A percentile compares a stretch with the other conserved stretches of the same genome.
These are phyloP conservation scores for Fusarium veterinarium DNA, from an alignment of 2,329 filamentous ascomycete genomes.

Conservation along the genomic window DNA sequence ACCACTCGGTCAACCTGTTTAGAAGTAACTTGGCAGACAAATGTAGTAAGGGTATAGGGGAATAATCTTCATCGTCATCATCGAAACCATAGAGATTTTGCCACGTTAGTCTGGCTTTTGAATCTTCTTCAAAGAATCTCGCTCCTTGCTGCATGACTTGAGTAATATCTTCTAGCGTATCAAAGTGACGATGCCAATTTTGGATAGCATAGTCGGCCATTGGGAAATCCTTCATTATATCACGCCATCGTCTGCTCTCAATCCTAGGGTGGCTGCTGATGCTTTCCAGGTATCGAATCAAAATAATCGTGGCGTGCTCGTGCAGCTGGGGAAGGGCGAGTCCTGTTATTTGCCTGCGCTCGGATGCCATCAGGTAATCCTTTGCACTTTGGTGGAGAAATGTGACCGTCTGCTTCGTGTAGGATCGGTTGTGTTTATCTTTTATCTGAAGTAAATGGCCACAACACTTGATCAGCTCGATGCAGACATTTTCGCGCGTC, in stretches of 20 bases:
- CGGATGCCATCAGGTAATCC: background rate
- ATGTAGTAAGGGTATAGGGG: background rate
- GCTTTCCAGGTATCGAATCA: background rate
- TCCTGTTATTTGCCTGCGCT: rapidly evolving
- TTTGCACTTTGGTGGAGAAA: slow-evolving; percentile 18
- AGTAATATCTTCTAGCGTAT: background rate
- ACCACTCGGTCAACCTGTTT: background rate
- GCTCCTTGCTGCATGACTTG: background rate
- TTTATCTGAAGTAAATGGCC: slow-evolving; percentile 16
- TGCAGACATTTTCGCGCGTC: background rate
- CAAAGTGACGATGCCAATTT: rapidly evolving
- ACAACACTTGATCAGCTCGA: background rate
- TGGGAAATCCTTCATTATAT: background rate
- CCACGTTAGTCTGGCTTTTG: background rate
- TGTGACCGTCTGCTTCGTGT: background rate
- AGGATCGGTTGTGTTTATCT: background rate
- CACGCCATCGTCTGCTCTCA: too few species aligned
- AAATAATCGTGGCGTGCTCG: background rate
- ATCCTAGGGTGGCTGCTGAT: too few species aligned
- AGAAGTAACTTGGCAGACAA: background rate
- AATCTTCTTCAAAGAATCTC: background rate
- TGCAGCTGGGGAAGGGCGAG: rapidly evolving
- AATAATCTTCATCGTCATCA: too few species aligned
- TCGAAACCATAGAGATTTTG: background rate
- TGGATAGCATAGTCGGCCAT: background rate